These are phyloP conservation scores for Kwoniella heveanensis DNA, from an alignment of 768 basidiomycete genomes.

Conservation along the genomic window DNA sequence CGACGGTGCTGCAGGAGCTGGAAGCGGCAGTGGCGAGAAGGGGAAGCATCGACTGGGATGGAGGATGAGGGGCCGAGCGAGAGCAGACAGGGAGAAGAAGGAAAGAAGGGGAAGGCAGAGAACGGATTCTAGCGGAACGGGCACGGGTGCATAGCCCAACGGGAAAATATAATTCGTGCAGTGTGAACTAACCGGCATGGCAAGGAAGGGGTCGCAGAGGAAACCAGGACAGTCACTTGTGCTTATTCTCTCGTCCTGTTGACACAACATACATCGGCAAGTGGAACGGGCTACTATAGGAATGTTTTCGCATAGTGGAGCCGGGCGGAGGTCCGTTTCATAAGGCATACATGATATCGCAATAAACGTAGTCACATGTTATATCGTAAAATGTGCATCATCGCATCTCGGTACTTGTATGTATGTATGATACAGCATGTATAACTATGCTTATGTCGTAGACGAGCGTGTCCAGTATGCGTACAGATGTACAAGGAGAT, in stretches of 20 bases:
- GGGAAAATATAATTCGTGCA: not conserved
- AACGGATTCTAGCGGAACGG: constrained; percentile 7
- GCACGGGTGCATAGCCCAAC: not conserved
- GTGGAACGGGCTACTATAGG: no score
- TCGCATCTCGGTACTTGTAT: not conserved
- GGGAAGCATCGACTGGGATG: constrained; percentile 11
- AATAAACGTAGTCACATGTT: no score
- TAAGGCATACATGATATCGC: no score
- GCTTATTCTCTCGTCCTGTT: no score
- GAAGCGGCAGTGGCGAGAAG: not conserved
- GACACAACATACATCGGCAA: no score
- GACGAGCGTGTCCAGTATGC: not conserved
- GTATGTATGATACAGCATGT: not conserved
- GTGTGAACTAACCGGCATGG: not conserved
- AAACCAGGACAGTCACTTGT: no score
- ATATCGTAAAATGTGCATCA: not conserved
- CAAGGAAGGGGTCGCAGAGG: no score
- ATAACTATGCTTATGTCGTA: no score
- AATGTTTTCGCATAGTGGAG: no score
- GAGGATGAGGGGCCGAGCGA: constrained; percentile 17
- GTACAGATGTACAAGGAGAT: no score
- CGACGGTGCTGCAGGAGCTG: not conserved
- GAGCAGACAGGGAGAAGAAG: constrained; percentile 13
- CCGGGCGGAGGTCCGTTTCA: no score
- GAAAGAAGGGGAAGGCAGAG: constrained; percentile 9